Percentiles rank a stretch among this genome's conserved stretches.
phyloP scores from a whole-genome alignment of 345 rosid genomes.

The Firmiana major region DNA sequence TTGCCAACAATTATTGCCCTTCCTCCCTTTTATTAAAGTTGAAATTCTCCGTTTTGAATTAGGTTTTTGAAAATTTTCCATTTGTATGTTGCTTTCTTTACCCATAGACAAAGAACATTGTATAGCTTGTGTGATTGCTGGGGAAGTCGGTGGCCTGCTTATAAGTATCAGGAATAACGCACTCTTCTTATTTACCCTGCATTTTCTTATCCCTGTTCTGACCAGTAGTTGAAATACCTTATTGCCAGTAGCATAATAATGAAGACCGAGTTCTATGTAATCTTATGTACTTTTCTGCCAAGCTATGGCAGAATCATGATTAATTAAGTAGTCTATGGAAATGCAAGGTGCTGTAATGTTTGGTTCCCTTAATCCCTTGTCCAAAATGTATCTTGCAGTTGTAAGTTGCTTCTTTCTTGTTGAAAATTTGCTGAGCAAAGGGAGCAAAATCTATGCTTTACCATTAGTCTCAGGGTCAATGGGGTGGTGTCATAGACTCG shows the following conservation, averaged over 20 bases:
- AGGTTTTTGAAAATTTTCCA: conserved; percentile 16
- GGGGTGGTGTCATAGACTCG: neutral
- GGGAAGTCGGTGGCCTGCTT: conserved; percentile 2
- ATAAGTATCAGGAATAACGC: neutral
- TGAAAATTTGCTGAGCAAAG: neutral
- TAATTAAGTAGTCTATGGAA: neutral
- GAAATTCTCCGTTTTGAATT: conserved; percentile 21
- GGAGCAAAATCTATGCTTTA: neutral
- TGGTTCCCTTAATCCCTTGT: neutral
- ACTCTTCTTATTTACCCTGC: neutral
- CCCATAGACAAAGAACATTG: conserved; percentile 22
- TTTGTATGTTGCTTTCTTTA: conserved; percentile 8
- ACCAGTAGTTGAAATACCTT: neutral
- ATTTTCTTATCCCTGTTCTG: neutral
- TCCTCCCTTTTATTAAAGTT: conserved; percentile 5
- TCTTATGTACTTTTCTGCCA: neutral
- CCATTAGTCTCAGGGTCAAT: neutral
- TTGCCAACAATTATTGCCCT: neutral
- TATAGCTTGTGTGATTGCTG: conserved; percentile 26
- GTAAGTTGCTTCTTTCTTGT: neutral
- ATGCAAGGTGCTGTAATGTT: neutral
- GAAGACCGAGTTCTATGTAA: neutral
- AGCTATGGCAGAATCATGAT: neutral
- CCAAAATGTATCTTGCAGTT: neutral
- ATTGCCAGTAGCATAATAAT: neutral